These are phyloP conservation scores for Populus euphratica DNA, from an alignment of 345 rosid genomes.

Conservation along the genomic window DNA sequence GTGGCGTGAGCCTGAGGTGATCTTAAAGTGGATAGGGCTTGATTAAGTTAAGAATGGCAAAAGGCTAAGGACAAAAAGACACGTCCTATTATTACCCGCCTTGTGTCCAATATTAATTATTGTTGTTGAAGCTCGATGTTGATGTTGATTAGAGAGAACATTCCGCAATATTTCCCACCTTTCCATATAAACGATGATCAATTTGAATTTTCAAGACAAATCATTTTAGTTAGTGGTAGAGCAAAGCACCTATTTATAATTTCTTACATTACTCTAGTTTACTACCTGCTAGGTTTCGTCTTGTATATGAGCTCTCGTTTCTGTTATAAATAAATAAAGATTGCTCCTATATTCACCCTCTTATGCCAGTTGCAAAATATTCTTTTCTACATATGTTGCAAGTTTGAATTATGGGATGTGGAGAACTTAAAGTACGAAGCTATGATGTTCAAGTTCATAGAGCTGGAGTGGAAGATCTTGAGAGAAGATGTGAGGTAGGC, in stretches of 20 bases:
- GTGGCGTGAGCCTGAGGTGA: slow-evolving; percentile 52
- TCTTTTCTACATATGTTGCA: slow-evolving; percentile 4
- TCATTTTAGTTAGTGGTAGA: background rate
- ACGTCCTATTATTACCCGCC: slow-evolving; percentile 23
- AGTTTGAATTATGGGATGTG: slow-evolving; percentile 24
- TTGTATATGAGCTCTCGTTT: background rate
- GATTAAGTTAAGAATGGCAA: slow-evolving; percentile 17
- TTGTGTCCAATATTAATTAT: slow-evolving; percentile 21
- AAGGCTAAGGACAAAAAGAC: slow-evolving; percentile 17
- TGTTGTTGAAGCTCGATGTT: slow-evolving; percentile 5
- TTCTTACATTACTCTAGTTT: background rate
- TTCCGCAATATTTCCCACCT: slow-evolving; percentile 24
- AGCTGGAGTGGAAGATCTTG: slow-evolving; percentile 49
- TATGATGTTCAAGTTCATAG: slow-evolving; percentile 52
- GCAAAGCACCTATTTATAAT: background rate
- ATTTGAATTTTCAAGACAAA: slow-evolving; percentile 6
- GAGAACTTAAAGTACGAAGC: slow-evolving; percentile 42
- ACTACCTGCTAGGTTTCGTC: background rate
- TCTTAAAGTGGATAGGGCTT: slow-evolving; percentile 33
- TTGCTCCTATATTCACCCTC: background rate
- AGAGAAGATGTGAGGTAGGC: slow-evolving; percentile 72
- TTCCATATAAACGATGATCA: slow-evolving; percentile 23
- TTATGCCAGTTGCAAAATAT: background rate
- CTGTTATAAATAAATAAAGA: background rate
- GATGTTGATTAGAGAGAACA: slow-evolving; percentile 36